These are phyloP conservation scores for Botrytis squamosa DNA, from an alignment of 2,329 filamentous ascomycete species.

Conservation along the genomic window DNA sequence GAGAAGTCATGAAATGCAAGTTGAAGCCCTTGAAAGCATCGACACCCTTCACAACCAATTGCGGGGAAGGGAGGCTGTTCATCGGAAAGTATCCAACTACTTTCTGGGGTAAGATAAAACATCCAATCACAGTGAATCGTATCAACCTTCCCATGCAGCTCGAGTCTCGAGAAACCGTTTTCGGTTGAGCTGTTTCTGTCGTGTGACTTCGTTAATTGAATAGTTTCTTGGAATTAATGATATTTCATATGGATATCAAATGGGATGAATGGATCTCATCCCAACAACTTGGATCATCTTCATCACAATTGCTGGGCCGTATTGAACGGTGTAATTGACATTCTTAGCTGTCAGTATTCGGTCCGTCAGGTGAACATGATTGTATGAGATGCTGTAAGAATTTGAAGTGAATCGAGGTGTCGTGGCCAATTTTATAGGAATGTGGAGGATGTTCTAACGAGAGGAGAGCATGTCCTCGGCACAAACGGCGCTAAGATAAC, in stretches of 20 bases:
- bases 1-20: background rate
- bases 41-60: conserved; percentile 1
- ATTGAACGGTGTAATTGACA: background rate
- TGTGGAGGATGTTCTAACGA: background rate
- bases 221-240: background rate
- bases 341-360: conserved; percentile 4
- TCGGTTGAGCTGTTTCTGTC: background rate
- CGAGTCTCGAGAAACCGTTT: conserved; percentile 4
- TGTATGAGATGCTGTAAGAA: conserved; percentile 6
- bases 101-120: background rate
- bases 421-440: background rate
- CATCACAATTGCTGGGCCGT: background rate
- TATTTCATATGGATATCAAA: background rate
- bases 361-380: conserved; percentile 12
- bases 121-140: background rate
- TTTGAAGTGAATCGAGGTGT: background rate
- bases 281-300: conserved; percentile 15
- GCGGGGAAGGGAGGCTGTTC: background rate
- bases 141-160: background rate
- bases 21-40: background rate
- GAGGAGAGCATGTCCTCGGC: conserved; percentile 2
- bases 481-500: conserved; percentile 5
- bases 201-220: conserved; percentile 13
- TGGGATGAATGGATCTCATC: conserved; percentile 13
- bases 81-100: background rate